These are phyloP conservation scores for Trichosporon sp. DNA, from an alignment of 1,284 basidiomycete species.

Conservation along the genomic window DNA sequence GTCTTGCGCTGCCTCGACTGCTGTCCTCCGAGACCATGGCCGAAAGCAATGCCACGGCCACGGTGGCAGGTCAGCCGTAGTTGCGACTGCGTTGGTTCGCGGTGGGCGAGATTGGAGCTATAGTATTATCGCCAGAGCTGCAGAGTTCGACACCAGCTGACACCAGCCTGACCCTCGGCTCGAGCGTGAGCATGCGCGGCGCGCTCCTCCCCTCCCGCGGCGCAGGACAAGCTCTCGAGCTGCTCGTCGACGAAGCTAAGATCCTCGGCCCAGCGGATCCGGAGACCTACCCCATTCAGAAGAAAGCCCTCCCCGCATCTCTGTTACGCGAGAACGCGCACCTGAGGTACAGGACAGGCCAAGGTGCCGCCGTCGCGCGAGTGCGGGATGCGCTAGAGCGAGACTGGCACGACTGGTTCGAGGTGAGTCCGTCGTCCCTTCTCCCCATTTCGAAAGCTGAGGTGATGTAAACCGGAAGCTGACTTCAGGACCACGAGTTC, in stretches of 20 bases:
- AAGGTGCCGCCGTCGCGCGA: constrained; percentile 66
- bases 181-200: constrained; percentile 65
- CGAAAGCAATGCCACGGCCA: no score
- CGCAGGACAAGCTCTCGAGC: constrained; percentile 64
- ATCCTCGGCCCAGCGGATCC: constrained; percentile 70
- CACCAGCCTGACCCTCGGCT: constrained; percentile 59
- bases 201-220: constrained; percentile 62
- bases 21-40: no score
- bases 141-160: not conserved
- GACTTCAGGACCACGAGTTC: constrained; percentile 66
- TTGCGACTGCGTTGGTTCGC: no score
- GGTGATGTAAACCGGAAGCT: no score
- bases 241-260: constrained; percentile 56
- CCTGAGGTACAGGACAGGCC: constrained; percentile 69
- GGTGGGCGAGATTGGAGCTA: no score
- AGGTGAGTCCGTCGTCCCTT: constrained; percentile 54
- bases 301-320: constrained; percentile 66
- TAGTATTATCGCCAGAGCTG: no score
- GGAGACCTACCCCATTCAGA: constrained; percentile 82
- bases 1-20: constrained; percentile 20
- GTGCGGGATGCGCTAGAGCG: constrained; percentile 59
- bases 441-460: no score
- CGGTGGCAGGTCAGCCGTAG: no score
- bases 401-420: constrained; percentile 60
- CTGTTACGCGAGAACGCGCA: constrained; percentile 77